These are phyloP conservation scores for Eimeria falciformis DNA, from an alignment of 169 alveolate species.

Conservation along the genomic window DNA sequence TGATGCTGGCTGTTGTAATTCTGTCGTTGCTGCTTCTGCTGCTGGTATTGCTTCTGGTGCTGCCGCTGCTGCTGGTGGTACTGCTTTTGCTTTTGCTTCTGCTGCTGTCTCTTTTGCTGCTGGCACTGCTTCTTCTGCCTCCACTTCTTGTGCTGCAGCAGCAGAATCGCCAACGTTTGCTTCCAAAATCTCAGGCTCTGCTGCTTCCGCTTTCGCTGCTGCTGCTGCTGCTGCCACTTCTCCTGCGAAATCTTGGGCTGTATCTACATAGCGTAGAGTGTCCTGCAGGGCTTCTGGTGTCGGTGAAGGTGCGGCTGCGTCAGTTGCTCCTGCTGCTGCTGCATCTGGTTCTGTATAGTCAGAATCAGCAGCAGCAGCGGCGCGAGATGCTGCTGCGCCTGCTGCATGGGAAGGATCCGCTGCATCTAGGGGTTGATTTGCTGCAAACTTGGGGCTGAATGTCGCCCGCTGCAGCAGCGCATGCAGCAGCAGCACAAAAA, in stretches of 20 bases:
- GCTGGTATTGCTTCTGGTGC: too few relatives aligned
- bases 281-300: neutral
- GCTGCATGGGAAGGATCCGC: neutral
- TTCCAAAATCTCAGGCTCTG: neutral
- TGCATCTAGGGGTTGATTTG: conserved; percentile 25
- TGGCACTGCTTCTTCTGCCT: neutral
- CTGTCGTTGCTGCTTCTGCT: too few relatives aligned
- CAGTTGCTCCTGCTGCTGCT: neutral
- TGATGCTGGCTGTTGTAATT: too few relatives aligned
- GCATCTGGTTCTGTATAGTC: neutral
- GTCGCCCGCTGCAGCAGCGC: neutral
- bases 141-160: neutral
- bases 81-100: too few relatives aligned
- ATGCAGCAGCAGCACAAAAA: neutral
- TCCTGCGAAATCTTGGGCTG: neutral
- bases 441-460: conserved; percentile 36
- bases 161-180: neutral
- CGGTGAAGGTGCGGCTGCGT: neutral
- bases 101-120: neutral
- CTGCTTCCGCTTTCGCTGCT: conserved; percentile 1
- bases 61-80: too few relatives aligned
- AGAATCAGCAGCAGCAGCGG: conserved; percentile 10
- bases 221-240: neutral
- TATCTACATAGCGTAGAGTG: neutral
- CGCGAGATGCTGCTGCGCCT: neutral